Base-by-base conservation (phyloP, 75 land plant species). In the Selaginella moellendorffii region DNA sequence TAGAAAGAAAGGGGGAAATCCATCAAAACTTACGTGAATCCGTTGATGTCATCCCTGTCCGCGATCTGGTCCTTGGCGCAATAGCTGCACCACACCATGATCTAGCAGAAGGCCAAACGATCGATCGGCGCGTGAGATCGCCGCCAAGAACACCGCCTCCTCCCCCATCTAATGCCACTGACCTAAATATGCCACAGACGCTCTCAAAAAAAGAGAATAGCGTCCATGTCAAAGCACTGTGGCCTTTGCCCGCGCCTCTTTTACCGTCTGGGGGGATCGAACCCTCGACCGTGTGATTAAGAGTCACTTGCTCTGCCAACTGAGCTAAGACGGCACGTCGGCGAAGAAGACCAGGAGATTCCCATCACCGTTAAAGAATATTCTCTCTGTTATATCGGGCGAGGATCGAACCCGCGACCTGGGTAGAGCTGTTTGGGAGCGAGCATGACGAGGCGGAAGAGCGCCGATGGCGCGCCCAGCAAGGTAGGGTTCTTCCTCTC, bases 71-170 rank as follows among this genome's bases (percentile, higher is more conserved):
- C 79, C 69, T 65, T 74, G 46, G 56, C 78, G 63, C 79, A 77
- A 56, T 77, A 69, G 51, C 60, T 77, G 64, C 79, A 77, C 79
- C 79, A 77, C 54, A 77, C 78, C 79, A 75, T 75, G 46, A 36
- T 36, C 46, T n/a, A n/a, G n/a, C n/a, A n/a, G n/a, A n/a, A n/a
- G n/a, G n/a, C n/a, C n/a, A n/a, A n/a, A n/a, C n/a, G n/a, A n/a
- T n/a, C n/a, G n/a, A n/a, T n/a, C n/a, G n/a, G n/a, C n/a, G n/a
- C n/a, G n/a, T n/a, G n/a, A n/a, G 46, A 36, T 36, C 46, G 10
- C 5, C 46, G 46, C 46, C 14, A 36, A 14, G 46, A 14, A n/a
- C 10, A 14, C 46, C 14, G 14, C 14, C 46, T 5, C 5, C 46
- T 36, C 46, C 46, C 46, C 46, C 46, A 36, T 36, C 46, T 36